phyloP scores from a whole-genome alignment of 495 filamentous ascomycete species.

The Wilcoxina mikolae region DNA sequence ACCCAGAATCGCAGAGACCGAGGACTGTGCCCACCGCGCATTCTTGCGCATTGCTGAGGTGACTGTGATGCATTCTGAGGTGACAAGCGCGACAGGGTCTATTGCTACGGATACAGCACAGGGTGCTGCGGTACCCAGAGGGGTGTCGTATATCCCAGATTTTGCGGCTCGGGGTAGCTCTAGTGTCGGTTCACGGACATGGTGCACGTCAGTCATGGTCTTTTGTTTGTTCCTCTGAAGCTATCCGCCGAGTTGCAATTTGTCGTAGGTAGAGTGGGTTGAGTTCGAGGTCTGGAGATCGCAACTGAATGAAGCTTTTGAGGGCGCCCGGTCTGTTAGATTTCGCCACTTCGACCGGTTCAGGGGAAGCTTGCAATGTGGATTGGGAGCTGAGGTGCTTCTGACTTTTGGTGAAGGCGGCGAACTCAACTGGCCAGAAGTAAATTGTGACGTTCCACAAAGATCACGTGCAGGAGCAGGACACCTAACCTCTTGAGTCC shows the following conservation, averaged over 20 bases:
- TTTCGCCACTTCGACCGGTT: background rate
- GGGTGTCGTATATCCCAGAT: background rate
- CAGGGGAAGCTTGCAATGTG: background rate
- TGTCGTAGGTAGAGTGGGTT: background rate
- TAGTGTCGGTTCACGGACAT: background rate
- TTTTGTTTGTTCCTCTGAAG: background rate
- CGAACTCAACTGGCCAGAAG: background rate
- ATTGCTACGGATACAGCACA: conserved; percentile 56
- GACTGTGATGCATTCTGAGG: conserved; percentile 97
- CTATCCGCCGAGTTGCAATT: background rate
- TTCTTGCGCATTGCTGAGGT: conserved; percentile 97
- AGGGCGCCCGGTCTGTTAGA: background rate
- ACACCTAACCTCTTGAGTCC: background rate
- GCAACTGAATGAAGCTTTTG: background rate
- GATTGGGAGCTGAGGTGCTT: background rate
- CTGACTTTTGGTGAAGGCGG: background rate
- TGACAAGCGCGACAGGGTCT: conserved; percentile 86
- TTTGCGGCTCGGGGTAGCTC: background rate
- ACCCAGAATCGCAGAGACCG: conserved; percentile 88
- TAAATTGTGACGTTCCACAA: background rate
- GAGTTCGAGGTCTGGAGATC: background rate
- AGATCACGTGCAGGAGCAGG: background rate
- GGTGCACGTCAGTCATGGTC: background rate
- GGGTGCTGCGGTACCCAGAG: background rate
- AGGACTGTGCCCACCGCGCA: conserved; percentile 89